These are phyloP conservation scores for Massarina eburnea DNA, from an alignment of 2,329 filamentous ascomycete genomes.

Conservation along the genomic window DNA sequence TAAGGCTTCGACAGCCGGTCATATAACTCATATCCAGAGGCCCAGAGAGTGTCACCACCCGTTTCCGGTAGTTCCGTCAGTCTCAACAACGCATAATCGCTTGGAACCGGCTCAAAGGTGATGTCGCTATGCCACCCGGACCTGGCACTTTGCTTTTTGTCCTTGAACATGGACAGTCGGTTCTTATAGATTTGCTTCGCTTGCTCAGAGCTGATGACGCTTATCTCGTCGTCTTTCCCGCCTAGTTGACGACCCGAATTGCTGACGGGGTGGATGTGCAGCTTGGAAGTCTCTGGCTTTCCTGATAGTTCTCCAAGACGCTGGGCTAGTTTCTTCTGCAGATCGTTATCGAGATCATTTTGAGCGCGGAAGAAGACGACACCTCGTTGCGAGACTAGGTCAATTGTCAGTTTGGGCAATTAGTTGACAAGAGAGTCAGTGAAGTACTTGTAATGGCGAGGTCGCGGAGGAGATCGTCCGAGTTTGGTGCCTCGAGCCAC, in stretches of 20 bases:
- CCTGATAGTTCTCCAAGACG: slow-evolving; percentile 61
- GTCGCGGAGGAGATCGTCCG: slow-evolving; percentile 66
- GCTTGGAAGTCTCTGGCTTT: slow-evolving; percentile 57
- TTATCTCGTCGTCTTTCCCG: slow-evolving; percentile 43
- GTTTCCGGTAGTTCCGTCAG: slow-evolving; percentile 39
- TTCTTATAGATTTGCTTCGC: slow-evolving; percentile 37
- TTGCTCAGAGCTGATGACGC: slow-evolving; percentile 41
- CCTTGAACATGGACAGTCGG: slow-evolving; percentile 18
- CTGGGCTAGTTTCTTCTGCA: slow-evolving; percentile 57
- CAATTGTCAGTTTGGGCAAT: neutral
- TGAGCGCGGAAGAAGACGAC: slow-evolving; percentile 60
- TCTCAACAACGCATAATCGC: slow-evolving; percentile 41
- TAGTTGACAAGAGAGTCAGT: neutral
- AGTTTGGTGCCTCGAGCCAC: slow-evolving; percentile 63
- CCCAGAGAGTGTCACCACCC: slow-evolving; percentile 43
- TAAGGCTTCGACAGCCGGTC: slow-evolving; percentile 53
- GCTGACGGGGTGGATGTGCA: slow-evolving; percentile 63
- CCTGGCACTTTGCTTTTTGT: slow-evolving; percentile 50
- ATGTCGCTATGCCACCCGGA: slow-evolving; percentile 56
- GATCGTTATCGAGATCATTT: slow-evolving; percentile 52
- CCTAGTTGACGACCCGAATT: slow-evolving; percentile 49
- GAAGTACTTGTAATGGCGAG: slow-evolving; percentile 52
- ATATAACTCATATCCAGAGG: slow-evolving; percentile 48
- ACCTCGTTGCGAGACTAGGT: slow-evolving; percentile 52
- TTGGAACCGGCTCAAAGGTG: slow-evolving; percentile 43